Percentiles rank a stretch among this genome's conserved stretches.
phyloP scores from a whole-genome alignment of 345 rosid genomes.

The Pugionium cornutum region DNA sequence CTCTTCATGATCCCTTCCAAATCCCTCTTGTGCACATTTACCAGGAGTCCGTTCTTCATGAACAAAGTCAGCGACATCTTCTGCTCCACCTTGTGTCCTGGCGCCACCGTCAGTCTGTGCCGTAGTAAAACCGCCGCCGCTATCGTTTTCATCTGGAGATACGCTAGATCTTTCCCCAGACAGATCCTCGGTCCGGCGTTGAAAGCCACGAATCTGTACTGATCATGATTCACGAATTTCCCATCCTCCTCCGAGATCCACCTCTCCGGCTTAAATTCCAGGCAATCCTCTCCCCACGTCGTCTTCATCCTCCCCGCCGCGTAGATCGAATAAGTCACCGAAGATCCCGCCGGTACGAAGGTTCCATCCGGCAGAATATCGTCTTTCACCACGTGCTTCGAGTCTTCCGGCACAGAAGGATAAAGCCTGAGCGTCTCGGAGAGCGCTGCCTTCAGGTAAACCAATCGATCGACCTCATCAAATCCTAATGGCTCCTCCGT shows the following conservation, averaged over 20 bases:
- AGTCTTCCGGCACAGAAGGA: slow-evolving; percentile 92
- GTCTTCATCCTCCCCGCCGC: slow-evolving; percentile 83
- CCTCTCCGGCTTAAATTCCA: slow-evolving; percentile 80
- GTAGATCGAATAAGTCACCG: slow-evolving; percentile 85
- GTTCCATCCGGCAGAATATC: slow-evolving; percentile 91
- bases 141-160: slow-evolving; percentile 87
- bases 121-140: slow-evolving; percentile 75
- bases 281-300: slow-evolving; percentile 87
- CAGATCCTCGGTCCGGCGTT: slow-evolving; percentile 94
- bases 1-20: slow-evolving; percentile 44
- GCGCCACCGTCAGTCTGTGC: slow-evolving; percentile 60
- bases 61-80: slow-evolving; percentile 93
- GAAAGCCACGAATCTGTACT: slow-evolving; percentile 80
- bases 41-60: slow-evolving; percentile 84
- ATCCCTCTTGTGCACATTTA: slow-evolving; percentile 63
- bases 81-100: slow-evolving; percentile 93
- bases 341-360: slow-evolving; percentile 80
- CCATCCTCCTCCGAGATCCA: slow-evolving; percentile 74
- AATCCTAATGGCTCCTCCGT: slow-evolving; percentile 67
- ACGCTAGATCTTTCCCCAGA: slow-evolving; percentile 82
- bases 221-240: slow-evolving; percentile 57
- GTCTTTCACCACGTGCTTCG: slow-evolving; percentile 78
- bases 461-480: slow-evolving; percentile 72
- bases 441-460: slow-evolving; percentile 82
- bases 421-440: slow-evolving; percentile 91